Evolutionary conservation across 345 rosid genomes (phyloP), one percentile per base, ranked within the genome.

Genomic region (Arabidopsis arenosa): DNA sequence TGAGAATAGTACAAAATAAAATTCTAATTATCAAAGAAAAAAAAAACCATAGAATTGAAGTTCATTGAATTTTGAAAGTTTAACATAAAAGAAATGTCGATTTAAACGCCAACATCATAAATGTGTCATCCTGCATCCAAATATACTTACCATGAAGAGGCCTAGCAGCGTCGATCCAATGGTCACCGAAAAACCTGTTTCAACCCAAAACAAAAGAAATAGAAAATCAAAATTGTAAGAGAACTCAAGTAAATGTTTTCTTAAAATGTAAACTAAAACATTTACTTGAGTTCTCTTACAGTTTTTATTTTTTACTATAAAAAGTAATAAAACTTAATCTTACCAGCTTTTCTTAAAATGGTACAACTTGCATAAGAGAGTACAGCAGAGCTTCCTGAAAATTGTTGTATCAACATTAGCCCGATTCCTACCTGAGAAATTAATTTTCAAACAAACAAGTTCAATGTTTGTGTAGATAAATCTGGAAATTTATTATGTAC

Each of bases 341-440:
- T 82, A 85, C 91, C 86, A 17, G 88, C 85, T 70, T 71, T 67
- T 30, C 69, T 67, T 23, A 79, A 78, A 5, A 85, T 74, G 47
- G 68, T 52, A 65, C n/a, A n/a, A n/a, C 83, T 85, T 7, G 80
- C 71, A 69, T 85, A 87, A 40, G 12, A 77, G 7, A 63, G 4
- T 15, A 80, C 36, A 6, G 73, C 87, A 70, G 45, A 51, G 32
- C 43, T 12, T 21, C 91, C 91, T 58, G 78, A 78, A 37, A 83
- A 71, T 65, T 87, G 86, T 54, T 74, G 83, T 48, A 82, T 59
- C 1, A 77, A 17, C 87, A 87, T 82, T 7, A 83, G 68, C 36
- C 84, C 88, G 15, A 80, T 73, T 44, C 85, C 87, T 63, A 83
- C 86, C 93, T 86, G 56, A 58, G 37, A 60, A 13, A 48, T 13